Evolutionary conservation across 441 rosid species (phyloP).

Genomic region (Gossypium schwendimanii): DNA sequence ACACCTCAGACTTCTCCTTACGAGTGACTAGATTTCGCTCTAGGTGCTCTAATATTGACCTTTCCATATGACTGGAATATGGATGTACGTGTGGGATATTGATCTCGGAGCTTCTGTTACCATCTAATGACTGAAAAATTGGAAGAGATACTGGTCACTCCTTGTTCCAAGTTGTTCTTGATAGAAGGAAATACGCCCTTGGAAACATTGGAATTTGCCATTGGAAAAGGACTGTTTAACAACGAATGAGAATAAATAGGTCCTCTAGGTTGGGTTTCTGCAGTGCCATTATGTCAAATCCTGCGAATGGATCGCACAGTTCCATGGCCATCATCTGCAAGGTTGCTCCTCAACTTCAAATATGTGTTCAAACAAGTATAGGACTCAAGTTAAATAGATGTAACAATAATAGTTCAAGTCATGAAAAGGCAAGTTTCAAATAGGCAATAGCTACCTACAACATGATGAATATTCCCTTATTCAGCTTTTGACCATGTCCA

Average conservation of each 20-base stretch:
- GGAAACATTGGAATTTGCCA: slow-evolving; percentile 27
- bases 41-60: slow-evolving; percentile 69
- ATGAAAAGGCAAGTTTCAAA: background rate
- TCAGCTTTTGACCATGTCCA: background rate
- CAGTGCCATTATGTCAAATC: slow-evolving; percentile 28
- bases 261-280: slow-evolving; percentile 29
- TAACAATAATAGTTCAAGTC: background rate
- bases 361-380: slow-evolving; percentile 18
- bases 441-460: background rate
- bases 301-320: slow-evolving; percentile 67
- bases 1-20: slow-evolving; percentile 56
- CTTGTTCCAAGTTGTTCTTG: slow-evolving; percentile 37
- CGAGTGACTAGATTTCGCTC: slow-evolving; percentile 63
- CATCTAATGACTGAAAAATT: slow-evolving; percentile 25
- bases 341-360: slow-evolving; percentile 23
- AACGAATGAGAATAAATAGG: slow-evolving; percentile 36
- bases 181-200: slow-evolving; percentile 26
- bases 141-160: slow-evolving; percentile 34
- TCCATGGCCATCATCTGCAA: slow-evolving; percentile 17
- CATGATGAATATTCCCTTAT: background rate
- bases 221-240: slow-evolving; percentile 22
- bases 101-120: slow-evolving; percentile 33
- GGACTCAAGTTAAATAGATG: background rate
- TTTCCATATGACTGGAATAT: slow-evolving; percentile 68
- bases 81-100: slow-evolving; percentile 45